Conservation (phyloP, 441 rosid genomes). For the Euphorbia celastroides region DNA sequence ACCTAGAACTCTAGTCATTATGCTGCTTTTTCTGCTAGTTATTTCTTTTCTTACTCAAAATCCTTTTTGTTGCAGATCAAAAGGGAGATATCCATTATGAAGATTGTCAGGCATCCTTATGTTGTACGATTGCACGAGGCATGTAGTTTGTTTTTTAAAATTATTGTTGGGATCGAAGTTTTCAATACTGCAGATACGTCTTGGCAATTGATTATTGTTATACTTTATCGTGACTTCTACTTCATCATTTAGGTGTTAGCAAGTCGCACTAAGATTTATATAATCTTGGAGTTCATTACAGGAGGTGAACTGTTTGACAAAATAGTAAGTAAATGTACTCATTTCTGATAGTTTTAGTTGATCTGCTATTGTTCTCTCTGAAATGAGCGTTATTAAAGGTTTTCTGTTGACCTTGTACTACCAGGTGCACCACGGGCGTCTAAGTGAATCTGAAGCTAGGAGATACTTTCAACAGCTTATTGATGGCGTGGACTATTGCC, state of each 20-base stretch:
- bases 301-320: constrained; percentile 98
- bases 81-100: constrained; percentile 97
- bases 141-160: constrained; percentile 20
- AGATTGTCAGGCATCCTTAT: constrained; percentile 93
- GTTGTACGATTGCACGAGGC: constrained; percentile 92
- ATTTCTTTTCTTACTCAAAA: neutral
- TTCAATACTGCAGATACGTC: neutral
- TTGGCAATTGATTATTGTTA: neutral
- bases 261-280: constrained; percentile 86
- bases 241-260: constrained; percentile 58
- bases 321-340: constrained; percentile 58
- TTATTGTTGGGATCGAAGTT: too few relatives aligned
- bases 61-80: constrained; percentile 53
- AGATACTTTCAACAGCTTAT: constrained; percentile 89
- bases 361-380: constrained; percentile 3
- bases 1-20: neutral
- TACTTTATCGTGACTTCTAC: constrained; percentile 13
- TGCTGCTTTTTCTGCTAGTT: neutral
- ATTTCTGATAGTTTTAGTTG: neutral
- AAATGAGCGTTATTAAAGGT: neutral
- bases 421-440: constrained; percentile 82
- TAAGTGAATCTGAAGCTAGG: constrained; percentile 87
- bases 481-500: constrained; percentile 95
- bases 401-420: constrained; percentile 15
- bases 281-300: constrained; percentile 88